phyloP scores from a whole-genome alignment of 192 early-diverging fungal species.

The Rhizophagus sp. region DNA sequence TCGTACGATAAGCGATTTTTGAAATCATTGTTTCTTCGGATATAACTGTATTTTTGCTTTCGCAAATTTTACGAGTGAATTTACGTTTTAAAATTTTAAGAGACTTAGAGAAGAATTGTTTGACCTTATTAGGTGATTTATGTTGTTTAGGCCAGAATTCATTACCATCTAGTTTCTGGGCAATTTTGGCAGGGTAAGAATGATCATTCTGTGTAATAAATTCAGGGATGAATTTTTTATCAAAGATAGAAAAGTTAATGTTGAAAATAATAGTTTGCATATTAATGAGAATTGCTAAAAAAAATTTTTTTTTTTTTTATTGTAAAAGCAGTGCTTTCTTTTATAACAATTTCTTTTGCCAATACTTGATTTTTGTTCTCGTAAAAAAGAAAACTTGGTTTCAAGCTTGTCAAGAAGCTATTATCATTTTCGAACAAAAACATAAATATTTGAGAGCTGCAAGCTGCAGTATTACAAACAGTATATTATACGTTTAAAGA shows the following conservation, averaged over 20 bases:
- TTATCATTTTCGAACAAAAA: too few species aligned
- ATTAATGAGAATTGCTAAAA: too few species aligned
- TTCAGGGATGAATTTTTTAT: not conserved
- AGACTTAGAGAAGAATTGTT: not conserved
- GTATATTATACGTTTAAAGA: too few species aligned
- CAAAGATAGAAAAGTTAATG: not conserved
- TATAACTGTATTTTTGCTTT: not conserved
- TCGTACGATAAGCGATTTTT: not conserved
- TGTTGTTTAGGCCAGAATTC: not conserved
- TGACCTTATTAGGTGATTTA: not conserved
- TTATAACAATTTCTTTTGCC: too few species aligned
- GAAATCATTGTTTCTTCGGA: not conserved
- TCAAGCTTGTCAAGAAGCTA: too few species aligned
- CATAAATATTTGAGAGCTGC: not conserved
- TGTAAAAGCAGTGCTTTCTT: too few species aligned
- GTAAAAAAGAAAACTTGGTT: too few species aligned
- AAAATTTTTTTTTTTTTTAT: too few species aligned
- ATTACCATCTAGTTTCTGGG: not conserved
- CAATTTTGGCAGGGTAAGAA: not conserved
- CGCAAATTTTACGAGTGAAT: not conserved
- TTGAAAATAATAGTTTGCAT: not conserved
- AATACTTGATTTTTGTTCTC: too few species aligned
- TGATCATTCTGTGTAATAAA: not conserved
- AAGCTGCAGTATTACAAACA: too few species aligned
- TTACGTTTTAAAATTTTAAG: not conserved